Evolutionary conservation across 345 rosid species (phyloP).

Genomic region (Passiflora organensis): DNA sequence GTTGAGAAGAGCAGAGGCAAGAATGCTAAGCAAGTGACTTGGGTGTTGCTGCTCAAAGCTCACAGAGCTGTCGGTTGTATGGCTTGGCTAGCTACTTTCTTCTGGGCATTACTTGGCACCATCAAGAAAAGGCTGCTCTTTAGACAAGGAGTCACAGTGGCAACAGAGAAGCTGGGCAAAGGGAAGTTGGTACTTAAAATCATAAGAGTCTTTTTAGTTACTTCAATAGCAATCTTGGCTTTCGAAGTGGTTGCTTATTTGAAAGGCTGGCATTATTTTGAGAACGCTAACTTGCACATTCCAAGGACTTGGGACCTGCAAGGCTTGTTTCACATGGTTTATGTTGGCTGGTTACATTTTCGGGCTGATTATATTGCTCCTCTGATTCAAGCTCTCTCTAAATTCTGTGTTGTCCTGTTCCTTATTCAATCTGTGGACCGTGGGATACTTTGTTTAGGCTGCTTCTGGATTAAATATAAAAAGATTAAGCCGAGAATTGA

Average conservation of each 20-base stretch:
- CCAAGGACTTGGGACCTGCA: slow-evolving; percentile 54
- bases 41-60: slow-evolving; percentile 93
- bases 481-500: slow-evolving; percentile 56
- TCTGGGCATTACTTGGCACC: slow-evolving; percentile 79
- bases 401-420: slow-evolving; percentile 63
- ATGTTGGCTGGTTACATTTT: slow-evolving; percentile 54
- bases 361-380: slow-evolving; percentile 74
- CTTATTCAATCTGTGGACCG: slow-evolving; percentile 76
- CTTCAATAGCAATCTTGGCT: slow-evolving; percentile 44
- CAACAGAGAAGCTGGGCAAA: slow-evolving; percentile 54
- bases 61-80: slow-evolving; percentile 80
- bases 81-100: slow-evolving; percentile 62
- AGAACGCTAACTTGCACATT: slow-evolving; percentile 54
- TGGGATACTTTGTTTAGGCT: slow-evolving; percentile 62
- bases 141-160: slow-evolving; percentile 50
- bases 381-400: slow-evolving; percentile 49
- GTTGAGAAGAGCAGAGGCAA: slow-evolving; percentile 80
- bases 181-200: slow-evolving; percentile 53
- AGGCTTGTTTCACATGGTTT: slow-evolving; percentile 55
- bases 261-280: slow-evolving; percentile 77
- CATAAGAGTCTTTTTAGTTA: slow-evolving; percentile 47
- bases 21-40: slow-evolving; percentile 82
- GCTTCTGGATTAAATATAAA: slow-evolving; percentile 76
- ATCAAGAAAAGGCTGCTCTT: slow-evolving; percentile 63
- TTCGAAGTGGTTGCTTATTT: slow-evolving; percentile 69